Percentiles rank a stretch among this genome's conserved stretches.
phyloP scores from a whole-genome alignment of 2,329 filamentous ascomycete species.

The Alternaria sp. region DNA sequence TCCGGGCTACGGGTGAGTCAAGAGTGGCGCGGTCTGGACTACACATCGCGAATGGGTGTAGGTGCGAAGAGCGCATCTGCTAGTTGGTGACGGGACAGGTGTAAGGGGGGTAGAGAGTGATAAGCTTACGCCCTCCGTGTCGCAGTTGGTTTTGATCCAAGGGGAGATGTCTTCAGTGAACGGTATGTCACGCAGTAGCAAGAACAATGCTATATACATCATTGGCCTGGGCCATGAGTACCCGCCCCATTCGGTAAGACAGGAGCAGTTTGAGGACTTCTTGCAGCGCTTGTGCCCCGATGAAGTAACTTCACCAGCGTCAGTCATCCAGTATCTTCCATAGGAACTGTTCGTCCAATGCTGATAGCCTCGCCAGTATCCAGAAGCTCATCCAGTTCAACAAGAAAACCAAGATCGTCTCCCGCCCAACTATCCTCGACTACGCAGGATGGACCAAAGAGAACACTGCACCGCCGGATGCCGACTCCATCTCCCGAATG shows the following conservation, averaged over 20 bases:
- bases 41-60: not conserved
- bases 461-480: constrained; percentile 16
- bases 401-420: constrained; percentile 17
- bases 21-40: not conserved
- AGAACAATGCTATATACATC: constrained; percentile 15
- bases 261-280: constrained; percentile 17
- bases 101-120: not conserved
- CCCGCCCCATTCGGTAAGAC: constrained; percentile 15
- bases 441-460: constrained; percentile 12
- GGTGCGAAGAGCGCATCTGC: not conserved
- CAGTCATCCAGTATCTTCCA: not conserved
- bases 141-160: too few relatives aligned
- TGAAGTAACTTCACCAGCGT: constrained; percentile 14
- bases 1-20: not conserved
- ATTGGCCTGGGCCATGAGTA: constrained; percentile 28
- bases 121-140: not conserved
- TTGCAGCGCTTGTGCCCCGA: constrained; percentile 19
- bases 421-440: constrained; percentile 18
- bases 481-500: constrained; percentile 33
- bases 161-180: not conserved
- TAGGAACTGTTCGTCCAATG: not conserved
- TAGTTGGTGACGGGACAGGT: not conserved
- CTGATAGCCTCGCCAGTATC: constrained; percentile 9
- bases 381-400: constrained; percentile 23
- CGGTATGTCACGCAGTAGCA: not conserved